Conservation (phyloP, 352 stramenopile species). For the Phytophthora europaea region DNA sequence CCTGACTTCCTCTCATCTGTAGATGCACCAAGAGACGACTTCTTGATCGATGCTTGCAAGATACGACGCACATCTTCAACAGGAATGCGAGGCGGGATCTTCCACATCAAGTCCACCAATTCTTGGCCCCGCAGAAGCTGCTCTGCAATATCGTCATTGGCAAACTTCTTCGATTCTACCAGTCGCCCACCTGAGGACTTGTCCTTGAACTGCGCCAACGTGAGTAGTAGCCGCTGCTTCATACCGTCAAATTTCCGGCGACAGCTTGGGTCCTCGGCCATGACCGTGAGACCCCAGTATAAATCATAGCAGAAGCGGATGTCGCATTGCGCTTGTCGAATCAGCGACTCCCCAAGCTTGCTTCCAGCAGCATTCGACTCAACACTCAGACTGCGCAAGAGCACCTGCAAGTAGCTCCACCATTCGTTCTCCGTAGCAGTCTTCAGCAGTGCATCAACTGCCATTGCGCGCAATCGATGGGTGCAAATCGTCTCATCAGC, state of each 20-base stretch:
- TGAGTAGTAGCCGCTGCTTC: constrained; percentile 82
- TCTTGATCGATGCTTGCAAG: constrained; percentile 61
- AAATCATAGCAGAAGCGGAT: constrained; percentile 89
- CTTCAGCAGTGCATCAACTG: constrained; percentile 70
- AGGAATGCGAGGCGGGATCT: constrained; percentile 76
- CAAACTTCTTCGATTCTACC: constrained; percentile 35
- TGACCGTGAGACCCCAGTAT: constrained; percentile 88
- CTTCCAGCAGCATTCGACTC: constrained; percentile 72
- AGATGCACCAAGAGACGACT: constrained; percentile 49
- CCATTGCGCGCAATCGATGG: constrained; percentile 59
- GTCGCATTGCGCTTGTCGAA: constrained; percentile 81
- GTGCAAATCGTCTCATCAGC: constrained; percentile 78
- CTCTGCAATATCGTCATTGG: constrained; percentile 72
- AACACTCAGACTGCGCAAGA: constrained; percentile 80
- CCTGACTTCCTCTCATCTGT: constrained; percentile 16
- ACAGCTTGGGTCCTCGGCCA: constrained; percentile 79
- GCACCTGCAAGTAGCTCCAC: constrained; percentile 78
- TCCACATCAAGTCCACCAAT: constrained; percentile 86
- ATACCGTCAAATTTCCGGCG: constrained; percentile 86
- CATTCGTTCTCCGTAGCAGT: constrained; percentile 84
- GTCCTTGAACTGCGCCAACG: constrained; percentile 72
- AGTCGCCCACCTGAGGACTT: constrained; percentile 56
- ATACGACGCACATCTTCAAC: constrained; percentile 64
- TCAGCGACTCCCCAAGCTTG: constrained; percentile 73
- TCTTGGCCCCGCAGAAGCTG: constrained; percentile 88